Percentiles rank a stretch among this genome's conserved stretches.
Evolutionary conservation across 495 filamentous ascomycete genomes (phyloP).

Genomic region (Aspergillus bertholletiae): DNA sequence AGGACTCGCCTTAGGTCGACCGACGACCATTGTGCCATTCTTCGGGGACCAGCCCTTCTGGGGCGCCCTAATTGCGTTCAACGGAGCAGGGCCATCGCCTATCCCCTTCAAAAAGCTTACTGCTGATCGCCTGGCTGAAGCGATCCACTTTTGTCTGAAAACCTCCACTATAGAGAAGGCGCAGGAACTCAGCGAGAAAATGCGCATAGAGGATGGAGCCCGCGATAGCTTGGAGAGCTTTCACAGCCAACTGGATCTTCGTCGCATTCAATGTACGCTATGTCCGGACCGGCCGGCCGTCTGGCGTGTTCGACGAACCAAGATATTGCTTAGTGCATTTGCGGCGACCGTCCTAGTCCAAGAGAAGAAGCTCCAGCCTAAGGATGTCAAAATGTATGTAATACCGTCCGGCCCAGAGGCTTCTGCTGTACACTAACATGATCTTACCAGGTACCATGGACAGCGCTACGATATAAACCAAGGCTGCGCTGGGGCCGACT

Average conservation of each 20-base stretch:
- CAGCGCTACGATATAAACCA: constrained; percentile 59
- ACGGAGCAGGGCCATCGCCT: constrained; percentile 68
- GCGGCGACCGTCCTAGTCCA: constrained; percentile 55
- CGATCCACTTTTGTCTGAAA: constrained; percentile 56
- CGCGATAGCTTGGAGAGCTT: constrained; percentile 35
- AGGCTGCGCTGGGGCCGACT: constrained; percentile 57
- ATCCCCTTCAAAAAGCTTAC: constrained; percentile 69
- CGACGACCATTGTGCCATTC: constrained; percentile 77
- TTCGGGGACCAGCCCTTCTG: constrained; percentile 86
- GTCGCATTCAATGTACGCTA: constrained; percentile 53
- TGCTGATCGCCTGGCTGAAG: constrained; percentile 56
- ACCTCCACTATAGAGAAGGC: constrained; percentile 45
- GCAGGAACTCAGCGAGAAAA: constrained; percentile 52
- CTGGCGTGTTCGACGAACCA: constrained; percentile 58
- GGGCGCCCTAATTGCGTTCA: constrained; percentile 69
- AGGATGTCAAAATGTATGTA: constrained; percentile 60
- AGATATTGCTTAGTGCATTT: constrained; percentile 56
- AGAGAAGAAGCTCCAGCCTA: constrained; percentile 50
- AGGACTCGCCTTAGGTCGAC: constrained; percentile 63
- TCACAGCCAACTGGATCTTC: constrained; percentile 54
- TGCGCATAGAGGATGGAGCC: constrained; percentile 59
- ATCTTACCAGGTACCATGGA: constrained; percentile 47
- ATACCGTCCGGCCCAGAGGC: not conserved
- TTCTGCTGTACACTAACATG: constrained; percentile 1
- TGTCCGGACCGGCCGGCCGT: constrained; percentile 57